A percentile compares a stretch with the other conserved stretches of the same genome.
Evolutionary conservation across 495 filamentous ascomycete species (phyloP).

Genomic region (Pyrenula massariospora): DNA sequence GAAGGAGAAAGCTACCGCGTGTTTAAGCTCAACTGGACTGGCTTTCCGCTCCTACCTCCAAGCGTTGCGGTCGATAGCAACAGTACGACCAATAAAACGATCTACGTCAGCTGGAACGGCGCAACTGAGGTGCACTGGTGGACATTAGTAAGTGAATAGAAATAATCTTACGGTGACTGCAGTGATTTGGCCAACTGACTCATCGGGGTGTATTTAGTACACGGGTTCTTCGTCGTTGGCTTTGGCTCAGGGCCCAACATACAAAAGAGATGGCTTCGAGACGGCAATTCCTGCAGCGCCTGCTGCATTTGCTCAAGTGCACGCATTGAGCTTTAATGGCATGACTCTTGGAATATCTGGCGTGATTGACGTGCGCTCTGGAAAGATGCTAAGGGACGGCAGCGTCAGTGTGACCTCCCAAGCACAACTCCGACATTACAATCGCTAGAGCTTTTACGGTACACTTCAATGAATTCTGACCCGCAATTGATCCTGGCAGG

Average conservation of each 20-base stretch:
- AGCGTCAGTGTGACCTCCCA: background rate
- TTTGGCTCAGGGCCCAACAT: background rate
- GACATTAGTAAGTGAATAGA: background rate
- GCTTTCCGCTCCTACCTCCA: constrained; percentile 16
- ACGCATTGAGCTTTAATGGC: background rate
- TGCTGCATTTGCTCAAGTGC: background rate
- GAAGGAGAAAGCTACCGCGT: constrained; percentile 19
- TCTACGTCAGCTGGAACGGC: constrained; percentile 29
- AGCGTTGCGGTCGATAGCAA: constrained; percentile 16
- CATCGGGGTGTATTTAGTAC: background rate
- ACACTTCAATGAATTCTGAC: too few species aligned
- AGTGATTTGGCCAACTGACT: background rate
- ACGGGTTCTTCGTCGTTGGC: background rate
- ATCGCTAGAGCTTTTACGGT: too few species aligned
- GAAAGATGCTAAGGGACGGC: background rate
- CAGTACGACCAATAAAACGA: constrained; percentile 1
- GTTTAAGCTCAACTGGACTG: constrained; percentile 25
- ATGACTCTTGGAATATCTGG: background rate
- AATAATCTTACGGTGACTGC: background rate
- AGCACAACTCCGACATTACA: background rate
- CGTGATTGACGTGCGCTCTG: background rate
- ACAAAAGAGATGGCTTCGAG: background rate
- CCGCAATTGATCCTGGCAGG: too few species aligned
- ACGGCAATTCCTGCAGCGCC: background rate
- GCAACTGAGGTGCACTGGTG: constrained; percentile 21